Conservation (phyloP, 2,329 filamentous ascomycete genomes). For the Amesomyces nigricolor region DNA sequence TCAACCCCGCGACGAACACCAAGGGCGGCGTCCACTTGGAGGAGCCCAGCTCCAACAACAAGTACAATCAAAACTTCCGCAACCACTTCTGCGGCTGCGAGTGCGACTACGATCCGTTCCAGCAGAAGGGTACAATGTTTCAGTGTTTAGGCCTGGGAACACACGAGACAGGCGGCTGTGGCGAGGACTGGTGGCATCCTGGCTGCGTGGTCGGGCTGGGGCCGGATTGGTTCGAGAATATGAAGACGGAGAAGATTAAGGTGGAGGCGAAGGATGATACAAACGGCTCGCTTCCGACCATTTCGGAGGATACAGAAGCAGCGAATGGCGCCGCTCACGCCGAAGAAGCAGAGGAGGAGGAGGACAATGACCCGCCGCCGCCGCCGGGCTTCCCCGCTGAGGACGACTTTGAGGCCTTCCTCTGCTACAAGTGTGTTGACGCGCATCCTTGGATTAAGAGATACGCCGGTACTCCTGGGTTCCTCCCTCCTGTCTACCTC, state of each 20-base stretch:
- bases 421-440: conserved; percentile 91
- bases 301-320: conserved; percentile 44
- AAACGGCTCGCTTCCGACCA: conserved; percentile 39
- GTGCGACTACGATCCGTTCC: conserved; percentile 79
- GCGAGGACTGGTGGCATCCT: conserved; percentile 97
- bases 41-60: conserved; percentile 65
- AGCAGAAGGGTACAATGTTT: conserved; percentile 96
- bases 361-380: conserved; percentile 58
- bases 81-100: conserved; percentile 89
- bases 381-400: conserved; percentile 85
- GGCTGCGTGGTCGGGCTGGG: conserved; percentile 82
- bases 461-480: conserved; percentile 75
- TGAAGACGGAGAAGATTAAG: conserved; percentile 32
- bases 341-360: conserved; percentile 29
- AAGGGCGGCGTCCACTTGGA: conserved; percentile 76
- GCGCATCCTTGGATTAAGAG: conserved; percentile 86
- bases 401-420: conserved; percentile 80
- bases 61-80: conserved; percentile 92
- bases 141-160: conserved; percentile 86
- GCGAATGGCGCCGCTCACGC: conserved; percentile 18
- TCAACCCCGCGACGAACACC: conserved; percentile 65
- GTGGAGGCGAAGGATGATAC: conserved; percentile 25
- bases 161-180: conserved; percentile 77
- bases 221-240: conserved; percentile 62
- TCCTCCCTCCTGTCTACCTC: conserved; percentile 65